Percentiles rank a stretch among this genome's conserved stretches.
Conservation (phyloP, 2,329 filamentous ascomycete species). For the Zymoseptoria ardabiliae region DNA sequence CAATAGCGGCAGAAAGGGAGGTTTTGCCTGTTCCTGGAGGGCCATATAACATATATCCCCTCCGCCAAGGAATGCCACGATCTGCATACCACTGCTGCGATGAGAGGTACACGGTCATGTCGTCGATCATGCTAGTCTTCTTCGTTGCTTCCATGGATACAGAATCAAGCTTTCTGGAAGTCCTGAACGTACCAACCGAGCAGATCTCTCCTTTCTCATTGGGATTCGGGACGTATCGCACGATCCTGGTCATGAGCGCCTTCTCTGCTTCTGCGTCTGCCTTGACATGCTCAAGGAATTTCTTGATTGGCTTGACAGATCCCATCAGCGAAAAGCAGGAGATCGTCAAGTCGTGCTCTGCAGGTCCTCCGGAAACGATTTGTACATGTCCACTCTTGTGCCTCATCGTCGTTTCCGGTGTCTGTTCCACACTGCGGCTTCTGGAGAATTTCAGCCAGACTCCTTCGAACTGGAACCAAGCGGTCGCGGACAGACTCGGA, state of each 20-base stretch:
- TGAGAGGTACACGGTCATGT: constrained; percentile 70
- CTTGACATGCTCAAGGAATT: constrained; percentile 40
- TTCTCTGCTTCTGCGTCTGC: constrained; percentile 31
- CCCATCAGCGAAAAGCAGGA: constrained; percentile 17
- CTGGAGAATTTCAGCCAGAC: background rate
- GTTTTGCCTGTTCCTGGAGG: constrained; percentile 97
- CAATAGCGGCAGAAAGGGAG: constrained; percentile 86
- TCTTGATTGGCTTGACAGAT: constrained; percentile 28
- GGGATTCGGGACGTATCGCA: constrained; percentile 12
- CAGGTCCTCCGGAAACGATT: background rate
- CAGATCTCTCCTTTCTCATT: constrained; percentile 27
- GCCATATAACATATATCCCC: constrained; percentile 69
- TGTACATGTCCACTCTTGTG: background rate
- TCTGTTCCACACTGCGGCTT: background rate
- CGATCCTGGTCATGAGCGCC: constrained; percentile 16
- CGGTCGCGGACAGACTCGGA: background rate
- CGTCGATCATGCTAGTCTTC: constrained; percentile 57
- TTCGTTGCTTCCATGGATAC: constrained; percentile 62
- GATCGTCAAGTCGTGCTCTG: constrained; percentile 9
- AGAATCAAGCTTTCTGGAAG: constrained; percentile 63
- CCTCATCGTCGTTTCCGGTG: background rate
- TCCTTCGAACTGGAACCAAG: background rate
- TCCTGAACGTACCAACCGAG: constrained; percentile 41
- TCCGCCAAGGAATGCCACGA: constrained; percentile 73
- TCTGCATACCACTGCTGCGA: constrained; percentile 72